A percentile compares a stretch with the other conserved stretches of the same genome.
These are phyloP conservation scores for Lyophyllum atratum DNA, from an alignment of 768 basidiomycete genomes.

Conservation along the genomic window DNA sequence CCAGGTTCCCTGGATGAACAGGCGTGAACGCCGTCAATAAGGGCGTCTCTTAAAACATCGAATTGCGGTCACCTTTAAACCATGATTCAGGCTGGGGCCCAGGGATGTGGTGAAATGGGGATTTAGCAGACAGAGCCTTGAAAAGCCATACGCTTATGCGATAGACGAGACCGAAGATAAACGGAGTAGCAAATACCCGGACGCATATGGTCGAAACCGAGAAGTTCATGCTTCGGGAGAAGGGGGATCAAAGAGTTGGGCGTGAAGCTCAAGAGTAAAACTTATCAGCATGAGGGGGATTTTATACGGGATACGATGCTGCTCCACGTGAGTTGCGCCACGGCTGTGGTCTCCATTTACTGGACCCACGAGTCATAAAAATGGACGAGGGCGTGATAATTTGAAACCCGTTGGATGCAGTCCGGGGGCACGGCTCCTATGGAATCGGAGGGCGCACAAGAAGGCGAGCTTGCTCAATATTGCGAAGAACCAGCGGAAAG, in stretches of 20 bases:
- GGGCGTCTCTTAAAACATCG: too few relatives aligned
- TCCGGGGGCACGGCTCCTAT: background rate
- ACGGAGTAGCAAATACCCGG: background rate
- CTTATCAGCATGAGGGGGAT: too few relatives aligned
- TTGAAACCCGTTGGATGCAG: conserved; percentile 7
- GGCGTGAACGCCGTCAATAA: background rate
- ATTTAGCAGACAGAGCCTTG: conserved; percentile 7
- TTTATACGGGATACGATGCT: conserved; percentile 4
- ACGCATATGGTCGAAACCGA: background rate
- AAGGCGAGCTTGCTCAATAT: background rate
- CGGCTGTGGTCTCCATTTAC: background rate
- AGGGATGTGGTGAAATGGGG: conserved; percentile 29
- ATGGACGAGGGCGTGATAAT: background rate
- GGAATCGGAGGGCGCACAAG: background rate
- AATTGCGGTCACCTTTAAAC: conserved; percentile 28
- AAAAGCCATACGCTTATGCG: conserved; percentile 11
- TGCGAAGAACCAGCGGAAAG: background rate
- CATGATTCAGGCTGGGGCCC: conserved; percentile 35
- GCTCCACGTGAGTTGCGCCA: conserved; percentile 17
- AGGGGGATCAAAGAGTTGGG: background rate
- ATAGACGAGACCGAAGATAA: conserved; percentile 4
- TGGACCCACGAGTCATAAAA: background rate
- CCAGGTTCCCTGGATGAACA: conserved; percentile 37
- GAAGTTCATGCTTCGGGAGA: too few relatives aligned
- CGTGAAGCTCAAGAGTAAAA: background rate